These are phyloP conservation scores for Cyberlindnera japonica DNA, from an alignment of 805 yeast genomes.

Conservation along the genomic window DNA sequence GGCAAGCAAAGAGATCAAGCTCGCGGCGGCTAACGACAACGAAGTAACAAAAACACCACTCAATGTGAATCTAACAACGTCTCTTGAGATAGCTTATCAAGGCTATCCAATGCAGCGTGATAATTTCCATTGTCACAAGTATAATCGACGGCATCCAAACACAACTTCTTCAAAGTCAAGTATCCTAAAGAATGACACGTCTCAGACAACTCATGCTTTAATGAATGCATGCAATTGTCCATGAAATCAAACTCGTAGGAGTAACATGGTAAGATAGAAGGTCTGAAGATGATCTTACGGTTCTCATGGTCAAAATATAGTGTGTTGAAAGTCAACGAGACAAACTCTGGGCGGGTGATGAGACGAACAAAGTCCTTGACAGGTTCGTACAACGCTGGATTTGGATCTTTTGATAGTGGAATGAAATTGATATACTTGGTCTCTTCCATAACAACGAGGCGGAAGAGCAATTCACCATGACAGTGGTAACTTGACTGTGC, in stretches of 20 bases:
- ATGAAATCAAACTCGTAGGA: conserved; percentile 25
- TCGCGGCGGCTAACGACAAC: too few species aligned
- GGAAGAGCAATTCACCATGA: conserved; percentile 10
- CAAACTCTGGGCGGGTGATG: conserved; percentile 25
- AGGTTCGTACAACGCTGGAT: conserved; percentile 9
- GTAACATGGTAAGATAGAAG: conserved; percentile 23
- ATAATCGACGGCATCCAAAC: conserved; percentile 31
- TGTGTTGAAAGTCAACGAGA: conserved; percentile 23
- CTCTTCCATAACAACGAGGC: conserved; percentile 18
- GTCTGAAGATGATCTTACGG: conserved; percentile 23
- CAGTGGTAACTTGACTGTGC: conserved; percentile 1
- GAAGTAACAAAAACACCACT: too few species aligned
- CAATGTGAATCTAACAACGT: background rate
- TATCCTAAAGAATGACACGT: conserved; percentile 12
- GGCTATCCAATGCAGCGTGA: conserved; percentile 13
- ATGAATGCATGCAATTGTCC: conserved; percentile 7
- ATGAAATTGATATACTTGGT: conserved; percentile 23
- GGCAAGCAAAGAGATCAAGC: too few species aligned
- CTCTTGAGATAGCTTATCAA: conserved; percentile 1
- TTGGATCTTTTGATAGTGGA: conserved; percentile 1
- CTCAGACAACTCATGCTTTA: conserved; percentile 16
- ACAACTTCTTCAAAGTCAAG: conserved; percentile 32
- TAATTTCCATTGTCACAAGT: conserved; percentile 22
- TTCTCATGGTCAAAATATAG: conserved; percentile 18
- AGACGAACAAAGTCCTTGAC: conserved; percentile 20